Percentiles rank a stretch among this genome's conserved stretches.
phyloP scores from a whole-genome alignment of 2,329 filamentous ascomycete species.

The Exserohilum rostratum region DNA sequence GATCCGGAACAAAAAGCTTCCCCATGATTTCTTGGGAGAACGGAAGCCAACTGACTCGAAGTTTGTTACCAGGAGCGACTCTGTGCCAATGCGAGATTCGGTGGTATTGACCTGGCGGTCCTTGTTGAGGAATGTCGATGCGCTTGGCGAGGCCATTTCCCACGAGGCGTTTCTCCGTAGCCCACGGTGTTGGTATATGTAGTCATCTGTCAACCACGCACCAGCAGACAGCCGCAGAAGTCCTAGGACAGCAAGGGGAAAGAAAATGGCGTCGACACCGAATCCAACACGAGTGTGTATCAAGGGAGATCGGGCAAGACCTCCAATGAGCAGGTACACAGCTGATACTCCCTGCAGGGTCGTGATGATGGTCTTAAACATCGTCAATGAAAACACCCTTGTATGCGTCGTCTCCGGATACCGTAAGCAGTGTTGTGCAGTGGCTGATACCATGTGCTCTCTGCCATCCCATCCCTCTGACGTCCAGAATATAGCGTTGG shows the following conservation, averaged over 20 bases:
- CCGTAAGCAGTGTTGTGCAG: slow-evolving; percentile 5
- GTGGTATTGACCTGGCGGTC: neutral
- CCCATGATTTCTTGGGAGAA: neutral
- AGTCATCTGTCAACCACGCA: slow-evolving; percentile 22
- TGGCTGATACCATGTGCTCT: slow-evolving; percentile 24
- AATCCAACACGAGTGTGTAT: neutral
- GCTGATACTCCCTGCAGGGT: slow-evolving; percentile 21
- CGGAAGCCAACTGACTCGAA: neutral
- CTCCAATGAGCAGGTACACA: slow-evolving; percentile 11
- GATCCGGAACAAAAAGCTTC: neutral
- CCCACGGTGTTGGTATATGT: slow-evolving; percentile 4
- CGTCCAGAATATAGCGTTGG: slow-evolving; percentile 47
- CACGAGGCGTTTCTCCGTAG: neutral
- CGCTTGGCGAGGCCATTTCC: neutral
- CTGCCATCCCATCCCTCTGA: slow-evolving; percentile 43
- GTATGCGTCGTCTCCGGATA: slow-evolving; percentile 10
- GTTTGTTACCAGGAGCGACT: neutral
- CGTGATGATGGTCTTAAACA: slow-evolving; percentile 21
- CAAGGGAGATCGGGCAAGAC: neutral
- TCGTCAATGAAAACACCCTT: slow-evolving; percentile 11
- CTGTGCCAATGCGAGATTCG: neutral
- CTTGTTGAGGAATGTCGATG: neutral
- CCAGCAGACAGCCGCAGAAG: slow-evolving; percentile 20
- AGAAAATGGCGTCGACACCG: slow-evolving; percentile 13
- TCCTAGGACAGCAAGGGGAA: slow-evolving; percentile 17